These are phyloP conservation scores for Cerrena zonata DNA, from an alignment of 1,284 basidiomycete species.

Conservation along the genomic window DNA sequence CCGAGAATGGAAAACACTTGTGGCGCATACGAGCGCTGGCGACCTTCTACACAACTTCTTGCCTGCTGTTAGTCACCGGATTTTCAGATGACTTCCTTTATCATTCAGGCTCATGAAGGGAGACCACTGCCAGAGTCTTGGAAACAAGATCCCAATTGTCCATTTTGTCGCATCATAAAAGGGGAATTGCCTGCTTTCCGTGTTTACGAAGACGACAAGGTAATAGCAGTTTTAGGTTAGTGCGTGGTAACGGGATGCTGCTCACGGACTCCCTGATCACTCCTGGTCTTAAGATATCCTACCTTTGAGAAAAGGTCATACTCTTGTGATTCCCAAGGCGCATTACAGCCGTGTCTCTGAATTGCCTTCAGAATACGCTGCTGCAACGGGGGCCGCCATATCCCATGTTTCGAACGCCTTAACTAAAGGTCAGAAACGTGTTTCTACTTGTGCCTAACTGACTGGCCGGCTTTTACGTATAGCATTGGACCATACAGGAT, in stretches of 20 bases:
- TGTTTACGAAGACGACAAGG: constrained; percentile 59
- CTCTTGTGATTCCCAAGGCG: constrained; percentile 61
- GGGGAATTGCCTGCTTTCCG: constrained; percentile 42
- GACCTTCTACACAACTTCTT: too few species aligned
- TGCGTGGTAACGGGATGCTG: constrained; percentile 3
- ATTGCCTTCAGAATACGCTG: constrained; percentile 55
- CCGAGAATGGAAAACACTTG: too few species aligned
- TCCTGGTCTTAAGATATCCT: constrained; percentile 50
- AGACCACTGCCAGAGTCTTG: constrained; percentile 41
- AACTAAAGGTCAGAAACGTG: constrained; percentile 42
- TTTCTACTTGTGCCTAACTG: background rate
- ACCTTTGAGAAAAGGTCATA: constrained; percentile 63
- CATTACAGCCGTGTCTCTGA: constrained; percentile 61
- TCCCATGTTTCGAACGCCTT: constrained; percentile 58
- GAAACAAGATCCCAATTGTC: constrained; percentile 42
- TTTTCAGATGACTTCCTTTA: constrained; percentile 59
- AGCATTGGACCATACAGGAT: constrained; percentile 60
- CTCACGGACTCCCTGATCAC: background rate
- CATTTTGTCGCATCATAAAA: constrained; percentile 59
- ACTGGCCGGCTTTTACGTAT: background rate
- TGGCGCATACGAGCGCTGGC: too few species aligned
- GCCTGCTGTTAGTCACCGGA: background rate
- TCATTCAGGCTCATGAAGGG: constrained; percentile 56
- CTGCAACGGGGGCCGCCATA: constrained; percentile 52
- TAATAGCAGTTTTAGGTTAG: constrained; percentile 65